These are phyloP conservation scores for Amphirosellinia nigrospora DNA, from an alignment of 495 filamentous ascomycete genomes.

Conservation along the genomic window DNA sequence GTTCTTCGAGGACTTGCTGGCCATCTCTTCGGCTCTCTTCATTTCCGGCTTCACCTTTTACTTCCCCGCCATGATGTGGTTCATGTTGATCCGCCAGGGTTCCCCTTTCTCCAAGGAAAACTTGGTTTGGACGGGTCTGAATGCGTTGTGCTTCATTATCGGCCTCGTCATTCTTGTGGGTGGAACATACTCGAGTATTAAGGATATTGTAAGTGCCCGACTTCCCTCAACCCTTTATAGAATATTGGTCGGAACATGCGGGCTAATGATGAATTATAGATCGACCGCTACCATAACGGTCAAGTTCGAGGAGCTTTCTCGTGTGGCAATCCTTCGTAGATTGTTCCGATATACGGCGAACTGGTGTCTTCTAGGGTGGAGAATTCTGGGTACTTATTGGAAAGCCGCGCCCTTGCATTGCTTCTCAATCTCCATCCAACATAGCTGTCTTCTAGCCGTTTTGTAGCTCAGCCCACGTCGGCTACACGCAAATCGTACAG, in stretches of 20 bases:
- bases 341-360: background rate
- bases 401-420: slow-evolving; percentile 3
- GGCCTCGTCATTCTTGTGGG: slow-evolving; percentile 61
- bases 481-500: background rate
- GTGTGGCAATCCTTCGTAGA: slow-evolving; percentile 7
- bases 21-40: slow-evolving; percentile 66
- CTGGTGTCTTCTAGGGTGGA: background rate
- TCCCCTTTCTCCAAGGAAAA: slow-evolving; percentile 55
- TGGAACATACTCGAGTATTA: slow-evolving; percentile 63
- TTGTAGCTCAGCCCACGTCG: background rate
- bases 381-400: background rate
- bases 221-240: background rate
- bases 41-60: slow-evolving; percentile 70
- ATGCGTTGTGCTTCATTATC: slow-evolving; percentile 59
- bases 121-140: slow-evolving; percentile 51
- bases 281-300: slow-evolving; percentile 13
- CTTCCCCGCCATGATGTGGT: slow-evolving; percentile 70
- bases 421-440: background rate
- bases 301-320: slow-evolving; percentile 12
- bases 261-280: slow-evolving; percentile 10
- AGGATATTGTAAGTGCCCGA: slow-evolving; percentile 58
- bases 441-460: background rate
- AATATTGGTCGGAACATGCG: background rate
- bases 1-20: slow-evolving; percentile 70
- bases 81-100: slow-evolving; percentile 64